Base-by-base conservation (phyloP, 176 grass and related monocot genomes). In the Carex pumila region DNA sequence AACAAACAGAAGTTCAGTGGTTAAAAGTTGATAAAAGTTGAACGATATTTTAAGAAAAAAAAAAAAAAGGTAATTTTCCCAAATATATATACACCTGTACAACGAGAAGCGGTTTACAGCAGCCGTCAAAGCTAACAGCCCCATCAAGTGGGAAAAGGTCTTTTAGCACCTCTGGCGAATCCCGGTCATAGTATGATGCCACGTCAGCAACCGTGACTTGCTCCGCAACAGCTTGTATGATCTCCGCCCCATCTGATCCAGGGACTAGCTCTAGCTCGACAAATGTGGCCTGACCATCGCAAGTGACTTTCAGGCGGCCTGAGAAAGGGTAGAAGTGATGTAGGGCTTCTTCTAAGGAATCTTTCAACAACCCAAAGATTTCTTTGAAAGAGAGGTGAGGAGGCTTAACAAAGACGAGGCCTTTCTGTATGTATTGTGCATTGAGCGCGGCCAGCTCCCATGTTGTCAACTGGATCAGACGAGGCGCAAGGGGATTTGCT, bases 321-420 rank as follows among this genome's bases (percentile, higher is more conserved):
- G 91, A 86, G 65, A 91, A 85, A 62, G 89, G 94, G 82, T 91
- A 93, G 65, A 91, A 97, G 61, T 37, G 4, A 55, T 0, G 17
- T 17, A 93, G 89, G 0, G 86, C 30, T 34, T 64, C n/a, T 63
- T 83, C 87, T 79, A 95, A 88, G 14, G 91, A 57, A 11, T 83
- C 79, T 12, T 85, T 63, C 37, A 92, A 84, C 73, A 65, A 75
- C 17, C 85, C 82, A 10, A 89, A 12, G 61, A 71, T 13, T 32
- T 72, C 14, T 3, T 50, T 9, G 47, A 80, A 63, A 53, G 83
- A 30, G 56, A 53, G 61, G 21, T 50, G 64, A 36, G 25, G 71
- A 11, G 50, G 86, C 21, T 10, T 22, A 7, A 53, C 41, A 83
- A 90, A 94, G 64, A 92, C 85, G 63, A 95, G 90, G 45, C 90